Conservation (phyloP, 2,329 filamentous ascomycete genomes). For the Microascus cirrosus region DNA sequence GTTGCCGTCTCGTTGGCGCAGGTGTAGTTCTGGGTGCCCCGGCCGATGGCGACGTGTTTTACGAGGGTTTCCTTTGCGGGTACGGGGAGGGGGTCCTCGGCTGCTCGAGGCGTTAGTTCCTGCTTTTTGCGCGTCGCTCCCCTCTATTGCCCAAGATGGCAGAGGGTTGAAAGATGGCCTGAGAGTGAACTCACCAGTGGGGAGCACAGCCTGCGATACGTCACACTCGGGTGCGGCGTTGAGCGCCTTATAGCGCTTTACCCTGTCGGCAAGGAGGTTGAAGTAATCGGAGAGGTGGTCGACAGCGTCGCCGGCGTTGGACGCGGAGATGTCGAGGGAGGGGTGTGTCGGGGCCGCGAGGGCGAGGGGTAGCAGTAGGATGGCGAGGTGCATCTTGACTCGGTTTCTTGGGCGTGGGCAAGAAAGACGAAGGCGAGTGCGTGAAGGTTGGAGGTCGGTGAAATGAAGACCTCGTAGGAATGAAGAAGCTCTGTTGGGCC, state of each 20-base stretch:
- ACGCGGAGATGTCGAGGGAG: conserved; percentile 22
- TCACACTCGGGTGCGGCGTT: conserved; percentile 37
- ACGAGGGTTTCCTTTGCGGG: conserved; percentile 51
- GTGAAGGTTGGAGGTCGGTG: background rate
- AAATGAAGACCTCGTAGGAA: background rate
- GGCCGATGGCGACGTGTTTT: conserved; percentile 72
- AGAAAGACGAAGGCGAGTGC: background rate
- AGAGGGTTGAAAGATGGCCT: conserved; percentile 2
- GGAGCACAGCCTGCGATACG: conserved; percentile 39
- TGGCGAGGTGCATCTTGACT: conserved; percentile 37
- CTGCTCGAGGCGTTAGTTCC: conserved; percentile 16
- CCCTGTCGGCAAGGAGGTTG: conserved; percentile 44
- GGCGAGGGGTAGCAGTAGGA: conserved; percentile 32
- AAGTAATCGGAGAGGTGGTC: conserved; percentile 49
- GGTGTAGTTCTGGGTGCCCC: conserved; percentile 90
- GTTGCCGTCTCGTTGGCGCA: conserved; percentile 52
- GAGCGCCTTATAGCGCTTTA: conserved; percentile 33
- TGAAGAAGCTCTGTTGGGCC: background rate
- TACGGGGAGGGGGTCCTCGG: conserved; percentile 47
- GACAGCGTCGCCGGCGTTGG: conserved; percentile 24
- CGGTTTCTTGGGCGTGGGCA: background rate
- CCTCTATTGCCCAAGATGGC: background rate
- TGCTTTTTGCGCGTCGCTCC: background rate
- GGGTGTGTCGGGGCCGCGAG: conserved; percentile 36
- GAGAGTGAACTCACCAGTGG: conserved; percentile 26